Conservation (phyloP, 208 protist genomes). For the Acanthamoeba lenticulata region DNA sequence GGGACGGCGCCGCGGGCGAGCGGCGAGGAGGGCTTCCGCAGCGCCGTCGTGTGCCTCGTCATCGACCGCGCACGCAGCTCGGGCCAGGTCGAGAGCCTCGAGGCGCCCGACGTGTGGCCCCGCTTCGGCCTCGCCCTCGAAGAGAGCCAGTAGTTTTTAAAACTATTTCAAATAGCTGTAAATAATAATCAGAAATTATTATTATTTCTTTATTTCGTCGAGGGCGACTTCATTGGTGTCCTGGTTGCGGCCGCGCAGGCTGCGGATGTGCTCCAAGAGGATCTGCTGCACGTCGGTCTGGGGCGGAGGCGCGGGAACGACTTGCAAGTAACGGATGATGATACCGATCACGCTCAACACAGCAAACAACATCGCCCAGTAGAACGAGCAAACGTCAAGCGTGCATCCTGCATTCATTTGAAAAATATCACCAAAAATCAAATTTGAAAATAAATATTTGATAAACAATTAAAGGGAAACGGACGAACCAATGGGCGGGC, state of each 20-base stretch:
- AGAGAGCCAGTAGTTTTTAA: background rate
- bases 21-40: slow-evolving; percentile 50
- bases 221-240: background rate
- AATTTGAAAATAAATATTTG: too few relatives aligned
- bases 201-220: background rate
- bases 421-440: too few relatives aligned
- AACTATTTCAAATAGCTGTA: too few relatives aligned
- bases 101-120: slow-evolving; percentile 33
- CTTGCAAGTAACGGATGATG: background rate
- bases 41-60: slow-evolving; percentile 11
- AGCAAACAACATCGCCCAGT: slow-evolving; percentile 25
- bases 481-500: slow-evolving; percentile 33
- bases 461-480: too few relatives aligned
- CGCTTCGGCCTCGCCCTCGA: background rate
- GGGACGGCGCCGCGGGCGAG: slow-evolving; percentile 18
- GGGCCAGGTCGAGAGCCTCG: slow-evolving; percentile 38
- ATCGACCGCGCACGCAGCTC: background rate
- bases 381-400: slow-evolving; percentile 41
- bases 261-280: background rate
- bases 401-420: slow-evolving; percentile 38
- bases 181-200: too few relatives aligned
- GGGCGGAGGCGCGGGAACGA: background rate
- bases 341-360: background rate
- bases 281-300: background rate
- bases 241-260: background rate